Conservation (phyloP, 805 yeast species). For the Zygotorulaspora sp. region DNA sequence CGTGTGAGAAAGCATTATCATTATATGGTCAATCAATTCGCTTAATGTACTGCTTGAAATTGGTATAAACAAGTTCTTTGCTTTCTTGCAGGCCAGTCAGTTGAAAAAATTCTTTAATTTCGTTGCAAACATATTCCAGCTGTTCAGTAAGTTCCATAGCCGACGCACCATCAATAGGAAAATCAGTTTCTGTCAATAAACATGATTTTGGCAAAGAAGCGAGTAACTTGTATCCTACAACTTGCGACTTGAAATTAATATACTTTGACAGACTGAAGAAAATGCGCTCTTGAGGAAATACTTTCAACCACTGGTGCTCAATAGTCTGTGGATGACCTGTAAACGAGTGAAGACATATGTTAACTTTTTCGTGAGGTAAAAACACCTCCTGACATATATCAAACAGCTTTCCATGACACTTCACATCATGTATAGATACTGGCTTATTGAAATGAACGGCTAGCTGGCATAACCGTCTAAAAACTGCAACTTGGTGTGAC, state of each 20-base stretch:
- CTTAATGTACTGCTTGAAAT: conserved; percentile 18
- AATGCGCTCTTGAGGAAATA: conserved; percentile 22
- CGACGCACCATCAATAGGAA: conserved; percentile 23
- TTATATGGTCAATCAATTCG: background rate
- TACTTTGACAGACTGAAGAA: conserved; percentile 32
- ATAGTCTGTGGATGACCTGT: conserved; percentile 77
- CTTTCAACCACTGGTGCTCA: conserved; percentile 39
- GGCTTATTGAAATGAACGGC: conserved; percentile 49
- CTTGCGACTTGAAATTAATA: conserved; percentile 29
- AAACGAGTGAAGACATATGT: conserved; percentile 74
- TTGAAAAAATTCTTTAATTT: conserved; percentile 9
- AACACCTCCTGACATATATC: conserved; percentile 34
- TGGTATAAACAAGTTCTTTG: conserved; percentile 14
- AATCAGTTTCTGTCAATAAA: conserved; percentile 53
- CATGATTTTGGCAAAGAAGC: conserved; percentile 34
- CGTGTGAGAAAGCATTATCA: no score
- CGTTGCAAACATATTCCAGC: conserved; percentile 13
- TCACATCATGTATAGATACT: conserved; percentile 81
- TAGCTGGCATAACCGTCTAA: conserved; percentile 47
- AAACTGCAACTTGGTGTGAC: conserved; percentile 59
- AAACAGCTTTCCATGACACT: conserved; percentile 60
- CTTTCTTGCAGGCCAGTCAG: conserved; percentile 6
- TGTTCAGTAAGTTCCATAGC: conserved; percentile 11
- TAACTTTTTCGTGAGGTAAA: conserved; percentile 23
- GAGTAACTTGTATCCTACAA: conserved; percentile 31